A percentile compares a stretch with the other conserved stretches of the same genome.
These are phyloP conservation scores for Synura sp. DNA, from an alignment of 352 stramenopile genomes.

Conservation along the genomic window DNA sequence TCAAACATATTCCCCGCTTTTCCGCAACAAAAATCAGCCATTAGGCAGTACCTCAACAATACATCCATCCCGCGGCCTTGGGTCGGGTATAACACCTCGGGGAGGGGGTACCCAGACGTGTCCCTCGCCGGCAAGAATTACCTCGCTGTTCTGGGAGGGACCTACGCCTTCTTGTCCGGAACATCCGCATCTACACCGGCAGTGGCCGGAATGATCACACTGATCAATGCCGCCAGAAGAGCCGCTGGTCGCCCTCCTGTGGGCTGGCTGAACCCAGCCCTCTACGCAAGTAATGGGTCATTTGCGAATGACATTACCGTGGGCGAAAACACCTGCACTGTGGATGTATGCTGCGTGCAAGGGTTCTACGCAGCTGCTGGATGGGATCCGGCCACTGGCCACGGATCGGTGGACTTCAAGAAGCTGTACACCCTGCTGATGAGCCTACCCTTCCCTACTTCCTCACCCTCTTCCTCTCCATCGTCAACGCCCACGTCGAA, in stretches of 20 bases:
- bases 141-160: not conserved
- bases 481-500: not conserved
- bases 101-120: slow-evolving; percentile 17
- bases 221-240: not conserved
- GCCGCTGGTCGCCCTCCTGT: not conserved
- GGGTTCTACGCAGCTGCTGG: not conserved
- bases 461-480: not conserved
- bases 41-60: not conserved
- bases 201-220: slow-evolving; percentile 4
- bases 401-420: not conserved
- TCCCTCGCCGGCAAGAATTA: not conserved
- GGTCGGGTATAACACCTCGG: not conserved
- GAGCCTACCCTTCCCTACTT: not conserved
- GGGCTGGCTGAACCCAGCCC: not conserved
- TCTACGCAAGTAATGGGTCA: not conserved
- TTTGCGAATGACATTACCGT: not conserved
- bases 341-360: not conserved
- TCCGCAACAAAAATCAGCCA: not conserved
- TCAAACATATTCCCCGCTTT: not conserved
- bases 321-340: not conserved
- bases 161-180: not conserved
- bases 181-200: slow-evolving; percentile 10
- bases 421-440: not conserved
- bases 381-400: not conserved
- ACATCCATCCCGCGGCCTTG: not conserved